phyloP scores from a whole-genome alignment of 768 basidiomycete genomes.

The Trametes gibbosa region DNA sequence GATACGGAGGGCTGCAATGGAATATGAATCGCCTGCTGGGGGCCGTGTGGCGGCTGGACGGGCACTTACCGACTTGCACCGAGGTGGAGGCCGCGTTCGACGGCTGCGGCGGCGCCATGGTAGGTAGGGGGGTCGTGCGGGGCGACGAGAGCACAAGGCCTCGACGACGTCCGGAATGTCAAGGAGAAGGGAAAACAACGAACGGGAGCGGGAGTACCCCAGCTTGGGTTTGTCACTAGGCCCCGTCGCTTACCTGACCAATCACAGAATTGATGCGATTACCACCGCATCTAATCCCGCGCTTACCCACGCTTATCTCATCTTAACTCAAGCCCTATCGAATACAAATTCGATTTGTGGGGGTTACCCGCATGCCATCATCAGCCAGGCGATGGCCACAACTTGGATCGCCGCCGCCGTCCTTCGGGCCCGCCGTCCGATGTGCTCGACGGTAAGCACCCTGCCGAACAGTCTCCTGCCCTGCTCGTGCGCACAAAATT shows the following conservation, averaged over 20 bases:
- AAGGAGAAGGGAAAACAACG: slow-evolving; percentile 20
- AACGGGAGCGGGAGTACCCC: slow-evolving; percentile 14
- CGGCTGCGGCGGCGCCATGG: slow-evolving; percentile 80
- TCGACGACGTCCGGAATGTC: slow-evolving; percentile 26
- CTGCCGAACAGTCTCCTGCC: too few species aligned
- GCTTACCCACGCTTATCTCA: neutral
- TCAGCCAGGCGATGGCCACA: neutral
- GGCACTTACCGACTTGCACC: slow-evolving; percentile 88
- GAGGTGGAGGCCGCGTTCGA: slow-evolving; percentile 69
- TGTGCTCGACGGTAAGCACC: too few species aligned
- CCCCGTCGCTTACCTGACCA: slow-evolving; percentile 13
- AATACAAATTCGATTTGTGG: neutral
- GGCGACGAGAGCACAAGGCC: slow-evolving; percentile 23
- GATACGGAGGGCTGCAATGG: slow-evolving; percentile 74
- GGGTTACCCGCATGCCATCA: neutral
- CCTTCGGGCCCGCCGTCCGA: neutral
- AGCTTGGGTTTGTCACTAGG: slow-evolving; percentile 13
- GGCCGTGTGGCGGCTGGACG: neutral
- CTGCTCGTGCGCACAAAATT: neutral
- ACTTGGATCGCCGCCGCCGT: neutral
- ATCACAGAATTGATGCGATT: slow-evolving; percentile 14
- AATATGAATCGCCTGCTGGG: slow-evolving; percentile 20
- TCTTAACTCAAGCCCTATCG: neutral
- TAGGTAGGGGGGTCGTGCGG: slow-evolving; percentile 13
- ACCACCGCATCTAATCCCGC: neutral